These are phyloP conservation scores for Melocanna baccifera DNA, from an alignment of 176 grass and related monocot genomes.

Conservation along the genomic window DNA sequence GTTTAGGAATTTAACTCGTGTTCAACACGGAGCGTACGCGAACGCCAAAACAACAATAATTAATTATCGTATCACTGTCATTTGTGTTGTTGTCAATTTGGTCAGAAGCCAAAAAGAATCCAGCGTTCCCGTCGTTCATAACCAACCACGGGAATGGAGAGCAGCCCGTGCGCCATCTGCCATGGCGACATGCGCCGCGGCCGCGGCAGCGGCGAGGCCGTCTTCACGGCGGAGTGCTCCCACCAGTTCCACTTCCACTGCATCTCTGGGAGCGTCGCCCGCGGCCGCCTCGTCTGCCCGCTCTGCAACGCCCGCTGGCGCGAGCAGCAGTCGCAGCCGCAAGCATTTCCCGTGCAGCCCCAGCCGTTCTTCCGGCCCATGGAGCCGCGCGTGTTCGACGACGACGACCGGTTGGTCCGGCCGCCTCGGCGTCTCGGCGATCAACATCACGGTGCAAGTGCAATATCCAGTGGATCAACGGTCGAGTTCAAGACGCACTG, in stretches of 20 bases:
- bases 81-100: not conserved
- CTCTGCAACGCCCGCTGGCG: slow-evolving; percentile 58
- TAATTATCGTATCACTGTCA: not conserved
- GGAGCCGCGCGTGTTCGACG: slow-evolving; percentile 50
- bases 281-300: slow-evolving; percentile 48
- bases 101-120: too few relatives aligned
- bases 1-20: not conserved
- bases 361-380: slow-evolving; percentile 41
- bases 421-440: slow-evolving; percentile 8
- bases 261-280: slow-evolving; percentile 48
- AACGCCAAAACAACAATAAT: not conserved
- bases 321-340: slow-evolving; percentile 1
- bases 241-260: slow-evolving; percentile 63
- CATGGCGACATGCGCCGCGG: slow-evolving; percentile 46
- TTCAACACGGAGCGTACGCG: not conserved
- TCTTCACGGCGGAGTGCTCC: slow-evolving; percentile 68
- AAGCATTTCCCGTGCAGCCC: not conserved
- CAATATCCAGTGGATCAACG: not conserved
- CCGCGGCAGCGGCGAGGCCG: slow-evolving; percentile 22
- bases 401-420: slow-evolving; percentile 38
- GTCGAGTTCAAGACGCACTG: slow-evolving; percentile 46
- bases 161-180: slow-evolving; percentile 50
- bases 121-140: not conserved
- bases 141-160: slow-evolving; percentile 25
- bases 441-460: not conserved